Conservation (phyloP, 2,329 filamentous ascomycete species). For the Gnomoniopsis smithogilvyi region DNA sequence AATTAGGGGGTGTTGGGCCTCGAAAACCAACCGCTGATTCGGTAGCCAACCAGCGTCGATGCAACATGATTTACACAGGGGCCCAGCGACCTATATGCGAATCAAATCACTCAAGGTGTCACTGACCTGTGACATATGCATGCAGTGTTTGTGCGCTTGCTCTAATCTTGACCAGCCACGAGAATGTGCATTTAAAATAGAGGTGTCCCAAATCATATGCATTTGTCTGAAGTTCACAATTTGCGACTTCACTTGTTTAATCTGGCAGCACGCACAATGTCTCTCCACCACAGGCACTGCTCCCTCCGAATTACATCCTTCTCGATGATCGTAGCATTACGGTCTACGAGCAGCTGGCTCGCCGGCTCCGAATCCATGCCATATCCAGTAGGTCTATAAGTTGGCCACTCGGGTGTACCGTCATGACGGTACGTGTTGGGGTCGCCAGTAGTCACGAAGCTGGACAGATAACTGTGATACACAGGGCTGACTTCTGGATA, state of each 20-base stretch:
- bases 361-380: conserved; percentile 23
- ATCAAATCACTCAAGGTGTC: too few relatives aligned
- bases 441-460: conserved; percentile 33
- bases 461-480: conserved; percentile 35
- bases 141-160: too few relatives aligned
- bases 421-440: conserved; percentile 27
- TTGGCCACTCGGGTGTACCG: conserved; percentile 25
- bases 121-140: too few relatives aligned
- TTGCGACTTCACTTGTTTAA: conserved; percentile 29
- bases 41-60: too few relatives aligned
- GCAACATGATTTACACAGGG: too few relatives aligned
- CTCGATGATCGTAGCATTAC: conserved; percentile 29
- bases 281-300: conserved; percentile 34
- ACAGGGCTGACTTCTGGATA: conserved; percentile 33
- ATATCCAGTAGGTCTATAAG: conserved; percentile 24
- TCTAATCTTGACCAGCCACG: too few relatives aligned
- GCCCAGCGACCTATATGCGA: too few relatives aligned
- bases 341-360: conserved; percentile 31
- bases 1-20: too few relatives aligned
- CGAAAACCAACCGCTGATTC: too few relatives aligned
- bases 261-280: conserved; percentile 29
- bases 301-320: conserved; percentile 30
- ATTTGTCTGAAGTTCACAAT: too few relatives aligned
- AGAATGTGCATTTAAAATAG: too few relatives aligned
- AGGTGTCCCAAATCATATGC: too few relatives aligned